Evolutionary conservation across 2,329 filamentous ascomycete species (phyloP).

Genomic region (Metarhizium anisopliae): DNA sequence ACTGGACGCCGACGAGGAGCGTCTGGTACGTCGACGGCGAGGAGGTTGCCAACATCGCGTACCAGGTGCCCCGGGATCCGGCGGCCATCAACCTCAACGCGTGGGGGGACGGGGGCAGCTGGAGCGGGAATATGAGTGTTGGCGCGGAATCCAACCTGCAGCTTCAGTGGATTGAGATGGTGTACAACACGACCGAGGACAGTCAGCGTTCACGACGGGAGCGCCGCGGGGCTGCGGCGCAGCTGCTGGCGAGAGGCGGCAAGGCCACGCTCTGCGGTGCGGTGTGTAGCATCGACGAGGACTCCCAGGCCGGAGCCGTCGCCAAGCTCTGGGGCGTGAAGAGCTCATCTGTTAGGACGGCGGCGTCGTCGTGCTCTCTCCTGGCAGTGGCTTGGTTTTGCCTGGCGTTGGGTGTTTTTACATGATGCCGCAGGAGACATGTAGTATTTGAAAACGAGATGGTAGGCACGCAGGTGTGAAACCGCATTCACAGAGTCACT

Average conservation of each 20-base stretch:
- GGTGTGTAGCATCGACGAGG: slow-evolving; percentile 26
- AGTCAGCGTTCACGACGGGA: neutral
- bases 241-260: neutral
- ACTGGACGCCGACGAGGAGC: slow-evolving; percentile 45
- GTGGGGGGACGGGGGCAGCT: slow-evolving; percentile 52
- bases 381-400: neutral
- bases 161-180: slow-evolving; percentile 54
- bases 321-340: slow-evolving; percentile 15
- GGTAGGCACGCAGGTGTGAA: neutral
- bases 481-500: neutral
- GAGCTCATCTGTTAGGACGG: neutral
- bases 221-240: neutral
- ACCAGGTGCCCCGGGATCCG: slow-evolving; percentile 44
- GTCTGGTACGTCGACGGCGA: slow-evolving; percentile 47
- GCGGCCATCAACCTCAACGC: slow-evolving; percentile 48
- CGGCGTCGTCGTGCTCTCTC: neutral
- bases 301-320: slow-evolving; percentile 15
- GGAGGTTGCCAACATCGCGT: slow-evolving; percentile 41
- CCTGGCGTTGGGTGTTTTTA: neutral
- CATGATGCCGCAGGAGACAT: neutral
- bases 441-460: neutral
- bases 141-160: slow-evolving; percentile 43
- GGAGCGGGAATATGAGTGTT: slow-evolving; percentile 49
- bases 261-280: slow-evolving; percentile 13
- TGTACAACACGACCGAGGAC: slow-evolving; percentile 36